Evolutionary conservation across 2,329 filamentous ascomycete genomes (phyloP).

Genomic region (Tolypocladium inflatum): DNA sequence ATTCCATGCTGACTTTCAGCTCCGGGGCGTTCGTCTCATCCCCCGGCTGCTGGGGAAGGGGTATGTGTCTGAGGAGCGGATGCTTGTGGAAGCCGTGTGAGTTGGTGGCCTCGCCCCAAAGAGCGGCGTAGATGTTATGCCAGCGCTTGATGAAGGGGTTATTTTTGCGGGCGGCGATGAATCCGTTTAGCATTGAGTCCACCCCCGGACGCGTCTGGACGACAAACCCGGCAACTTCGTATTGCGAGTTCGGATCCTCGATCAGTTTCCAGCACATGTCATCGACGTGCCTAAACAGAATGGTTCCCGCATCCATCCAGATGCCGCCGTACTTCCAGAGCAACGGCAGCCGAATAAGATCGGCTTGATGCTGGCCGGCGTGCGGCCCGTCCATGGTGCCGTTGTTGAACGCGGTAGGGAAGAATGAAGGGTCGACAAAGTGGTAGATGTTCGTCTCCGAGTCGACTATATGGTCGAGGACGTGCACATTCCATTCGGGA

Average conservation of each 20-base stretch:
- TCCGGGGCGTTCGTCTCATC: neutral
- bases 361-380: conserved; percentile 33
- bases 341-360: conserved; percentile 33
- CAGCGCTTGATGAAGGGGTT: conserved; percentile 33
- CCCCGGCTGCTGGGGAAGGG: neutral
- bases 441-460: conserved; percentile 25
- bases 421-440: conserved; percentile 22
- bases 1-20: conserved; percentile 5
- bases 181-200: conserved; percentile 25
- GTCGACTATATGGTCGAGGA: conserved; percentile 25
- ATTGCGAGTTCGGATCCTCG: conserved; percentile 22
- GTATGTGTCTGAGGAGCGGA: conserved; percentile 11
- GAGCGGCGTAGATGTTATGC: conserved; percentile 24
- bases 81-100: conserved; percentile 20
- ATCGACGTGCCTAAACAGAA: conserved; percentile 30
- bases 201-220: neutral
- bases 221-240: conserved; percentile 12
- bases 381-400: conserved; percentile 33
- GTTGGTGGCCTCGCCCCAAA: conserved; percentile 25
- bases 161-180: conserved; percentile 30
- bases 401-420: conserved; percentile 31
- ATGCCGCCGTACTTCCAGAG: conserved; percentile 31
- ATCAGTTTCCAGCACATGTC: conserved; percentile 32
- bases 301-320: conserved; percentile 32
- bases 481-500: conserved; percentile 27